phyloP scores from a whole-genome alignment of 306 rosid species.

The Quercus cerris region DNA sequence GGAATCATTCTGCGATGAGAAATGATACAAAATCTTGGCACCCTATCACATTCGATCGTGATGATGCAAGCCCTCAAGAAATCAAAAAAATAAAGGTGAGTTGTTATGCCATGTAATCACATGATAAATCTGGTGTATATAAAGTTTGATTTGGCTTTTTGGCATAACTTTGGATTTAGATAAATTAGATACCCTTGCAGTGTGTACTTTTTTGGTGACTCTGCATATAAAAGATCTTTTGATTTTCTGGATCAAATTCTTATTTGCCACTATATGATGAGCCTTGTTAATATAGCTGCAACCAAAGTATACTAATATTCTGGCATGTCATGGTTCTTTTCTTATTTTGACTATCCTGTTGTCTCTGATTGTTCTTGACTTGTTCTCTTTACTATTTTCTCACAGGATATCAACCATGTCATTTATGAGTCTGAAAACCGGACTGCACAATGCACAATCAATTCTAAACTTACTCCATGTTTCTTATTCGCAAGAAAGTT shows the following conservation, averaged over 20 bases:
- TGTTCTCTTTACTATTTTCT: not conserved
- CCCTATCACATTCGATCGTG: slow-evolving; percentile 20
- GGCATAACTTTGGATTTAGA: not conserved
- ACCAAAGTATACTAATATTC: not conserved
- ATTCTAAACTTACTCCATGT: slow-evolving; percentile 8
- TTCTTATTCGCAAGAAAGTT: slow-evolving; percentile 39
- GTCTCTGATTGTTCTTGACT: not conserved
- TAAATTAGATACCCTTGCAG: not conserved
- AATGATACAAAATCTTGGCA: slow-evolving; percentile 30
- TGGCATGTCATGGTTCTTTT: not conserved
- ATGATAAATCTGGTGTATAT: not conserved
- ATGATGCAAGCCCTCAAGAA: slow-evolving; percentile 18
- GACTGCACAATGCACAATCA: slow-evolving; percentile 12
- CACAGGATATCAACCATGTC: slow-evolving; percentile 26
- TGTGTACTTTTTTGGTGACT: not conserved
- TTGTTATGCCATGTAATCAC: not conserved
- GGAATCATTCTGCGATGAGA: slow-evolving; percentile 24
- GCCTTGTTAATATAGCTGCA: not conserved
- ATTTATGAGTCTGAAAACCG: slow-evolving; percentile 19
- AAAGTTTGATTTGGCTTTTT: not conserved
- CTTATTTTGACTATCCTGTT: no score
- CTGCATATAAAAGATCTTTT: no score
- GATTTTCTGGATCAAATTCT: not conserved
- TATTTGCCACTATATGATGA: not conserved
- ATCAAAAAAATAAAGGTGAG: slow-evolving; percentile 27